A percentile compares a stretch with the other conserved stretches of the same genome.
These are phyloP conservation scores for Chrysanthemum seticuspe DNA, from an alignment of 129 eudicot species.

Conservation along the genomic window DNA sequence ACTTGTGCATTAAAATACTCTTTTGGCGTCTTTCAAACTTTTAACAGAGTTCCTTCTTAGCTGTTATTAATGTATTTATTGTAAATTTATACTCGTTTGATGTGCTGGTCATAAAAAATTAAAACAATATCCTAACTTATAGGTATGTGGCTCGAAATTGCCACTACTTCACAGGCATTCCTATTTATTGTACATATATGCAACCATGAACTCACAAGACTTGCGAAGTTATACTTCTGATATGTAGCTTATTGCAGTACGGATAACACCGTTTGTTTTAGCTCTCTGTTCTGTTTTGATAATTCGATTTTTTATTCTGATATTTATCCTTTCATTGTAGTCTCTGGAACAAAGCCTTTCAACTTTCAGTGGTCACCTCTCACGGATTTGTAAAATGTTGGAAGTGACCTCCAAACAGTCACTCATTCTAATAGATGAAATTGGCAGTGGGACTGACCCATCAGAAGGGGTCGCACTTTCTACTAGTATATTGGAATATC, in stretches of 20 bases:
- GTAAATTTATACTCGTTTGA: no score
- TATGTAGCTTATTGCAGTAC: constrained; percentile 8
- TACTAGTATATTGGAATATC: constrained; percentile 81
- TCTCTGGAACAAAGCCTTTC: constrained; percentile 92
- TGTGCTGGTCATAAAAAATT: no score
- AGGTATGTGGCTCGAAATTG: no score
- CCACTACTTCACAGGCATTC: neutral
- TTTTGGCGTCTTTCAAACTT: no score
- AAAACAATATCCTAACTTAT: no score
- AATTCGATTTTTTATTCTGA: constrained; percentile 4
- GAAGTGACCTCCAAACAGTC: constrained; percentile 77
- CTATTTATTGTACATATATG: neutral
- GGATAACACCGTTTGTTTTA: neutral
- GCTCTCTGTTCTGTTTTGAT: constrained; percentile 14
- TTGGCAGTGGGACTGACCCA: constrained; percentile 98
- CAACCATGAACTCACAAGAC: constrained; percentile 9
- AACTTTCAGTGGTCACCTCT: constrained; percentile 96
- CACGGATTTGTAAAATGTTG: constrained; percentile 68
- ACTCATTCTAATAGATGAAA: constrained; percentile 90
- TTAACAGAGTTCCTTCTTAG: no score
- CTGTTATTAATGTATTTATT: no score
- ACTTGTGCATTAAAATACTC: no score
- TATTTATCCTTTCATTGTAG: constrained; percentile 36
- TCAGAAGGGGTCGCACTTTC: constrained; percentile 98
- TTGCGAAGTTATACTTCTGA: constrained; percentile 6